These are phyloP conservation scores for Cinchona pubescens DNA, from an alignment of 257 asterid genomes.

Conservation along the genomic window DNA sequence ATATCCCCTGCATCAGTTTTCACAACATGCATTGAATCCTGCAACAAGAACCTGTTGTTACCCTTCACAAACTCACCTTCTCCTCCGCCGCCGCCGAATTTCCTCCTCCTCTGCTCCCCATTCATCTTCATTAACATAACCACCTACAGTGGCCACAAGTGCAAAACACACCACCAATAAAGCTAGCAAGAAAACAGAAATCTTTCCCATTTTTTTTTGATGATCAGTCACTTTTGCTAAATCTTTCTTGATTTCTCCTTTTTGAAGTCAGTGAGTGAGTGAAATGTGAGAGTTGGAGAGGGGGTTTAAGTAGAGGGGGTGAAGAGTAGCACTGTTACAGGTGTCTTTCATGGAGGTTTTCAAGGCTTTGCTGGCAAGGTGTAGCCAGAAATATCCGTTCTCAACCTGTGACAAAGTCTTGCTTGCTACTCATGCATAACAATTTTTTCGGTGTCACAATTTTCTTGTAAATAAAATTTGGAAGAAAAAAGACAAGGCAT, in stretches of 20 bases:
- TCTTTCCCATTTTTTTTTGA: constrained; percentile 4
- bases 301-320: constrained; percentile 34
- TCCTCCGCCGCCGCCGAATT: constrained; percentile 4
- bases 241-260: no score
- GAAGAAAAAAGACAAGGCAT: no score
- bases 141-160: constrained; percentile 19
- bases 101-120: constrained; percentile 27
- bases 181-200: constrained; percentile 11
- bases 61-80: constrained; percentile 31
- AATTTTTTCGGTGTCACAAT: no score
- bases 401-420: neutral
- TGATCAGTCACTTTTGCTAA: neutral
- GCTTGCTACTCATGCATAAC: neutral
- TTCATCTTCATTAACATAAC: constrained; percentile 18
- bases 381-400: neutral
- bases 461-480: no score
- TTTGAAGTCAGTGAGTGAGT: no score
- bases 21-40: constrained; percentile 47
- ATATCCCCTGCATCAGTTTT: constrained; percentile 67
- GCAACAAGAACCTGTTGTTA: constrained; percentile 48
- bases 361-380: constrained; percentile 40
- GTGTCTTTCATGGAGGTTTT: constrained; percentile 63
- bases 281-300: constrained; percentile 6
- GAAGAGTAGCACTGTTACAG: constrained; percentile 36
- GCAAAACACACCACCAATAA: constrained; percentile 26